Conservation (phyloP, 768 basidiomycete species). For the Kwoniella pini region DNA sequence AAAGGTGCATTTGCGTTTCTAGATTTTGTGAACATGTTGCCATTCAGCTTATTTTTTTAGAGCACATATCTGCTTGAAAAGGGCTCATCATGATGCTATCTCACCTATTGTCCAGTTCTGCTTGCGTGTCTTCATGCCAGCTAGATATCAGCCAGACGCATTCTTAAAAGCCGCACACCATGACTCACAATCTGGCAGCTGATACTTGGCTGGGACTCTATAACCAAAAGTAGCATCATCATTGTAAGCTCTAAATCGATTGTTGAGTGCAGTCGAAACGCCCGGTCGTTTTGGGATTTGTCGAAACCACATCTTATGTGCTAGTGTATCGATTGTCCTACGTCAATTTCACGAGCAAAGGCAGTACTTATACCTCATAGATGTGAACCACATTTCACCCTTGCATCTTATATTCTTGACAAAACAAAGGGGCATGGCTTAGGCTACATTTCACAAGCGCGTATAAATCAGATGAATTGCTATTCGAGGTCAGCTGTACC, state of each 20-base stretch:
- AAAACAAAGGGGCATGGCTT: too few species aligned
- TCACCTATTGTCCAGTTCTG: conserved; percentile 40
- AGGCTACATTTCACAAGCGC: too few species aligned
- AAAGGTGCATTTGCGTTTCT: conserved; percentile 72
- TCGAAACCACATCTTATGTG: background rate
- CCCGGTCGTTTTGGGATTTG: background rate
- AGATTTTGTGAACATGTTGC: conserved; percentile 54
- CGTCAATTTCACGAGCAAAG: too few species aligned
- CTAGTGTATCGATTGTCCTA: too few species aligned
- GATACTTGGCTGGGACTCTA: conserved; percentile 31
- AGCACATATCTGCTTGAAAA: too few species aligned
- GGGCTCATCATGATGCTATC: background rate
- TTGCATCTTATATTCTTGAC: too few species aligned
- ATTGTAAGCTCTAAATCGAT: conserved; percentile 22
- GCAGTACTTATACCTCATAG: too few species aligned
- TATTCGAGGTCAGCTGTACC: too few species aligned
- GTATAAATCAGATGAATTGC: too few species aligned
- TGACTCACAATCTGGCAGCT: conserved; percentile 35
- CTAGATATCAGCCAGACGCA: background rate
- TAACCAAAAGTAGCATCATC: conserved; percentile 44
- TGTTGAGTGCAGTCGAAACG: background rate
- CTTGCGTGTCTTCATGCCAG: conserved; percentile 26
- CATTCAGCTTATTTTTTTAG: too few species aligned
- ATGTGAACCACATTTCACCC: too few species aligned
- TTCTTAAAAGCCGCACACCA: background rate